Percentiles rank a stretch among this genome's conserved stretches.
Conservation (phyloP, 345 rosid species). For the Heritiera littoralis region DNA sequence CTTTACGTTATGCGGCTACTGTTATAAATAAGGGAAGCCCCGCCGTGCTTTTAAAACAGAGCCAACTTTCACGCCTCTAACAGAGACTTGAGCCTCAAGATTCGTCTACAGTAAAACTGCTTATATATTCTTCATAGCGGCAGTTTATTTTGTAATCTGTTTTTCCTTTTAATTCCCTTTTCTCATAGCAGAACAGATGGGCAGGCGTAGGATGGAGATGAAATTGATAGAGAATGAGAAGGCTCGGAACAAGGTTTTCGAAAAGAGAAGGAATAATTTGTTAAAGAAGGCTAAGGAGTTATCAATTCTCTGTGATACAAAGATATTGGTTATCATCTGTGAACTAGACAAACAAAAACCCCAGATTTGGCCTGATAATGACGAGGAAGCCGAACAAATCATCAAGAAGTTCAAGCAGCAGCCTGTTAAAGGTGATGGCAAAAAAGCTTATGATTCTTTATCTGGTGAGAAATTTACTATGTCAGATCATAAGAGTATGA, state of each 20-base stretch:
- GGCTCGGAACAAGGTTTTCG: not conserved
- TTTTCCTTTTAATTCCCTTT: not conserved
- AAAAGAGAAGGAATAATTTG: not conserved
- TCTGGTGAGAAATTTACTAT: too few relatives aligned
- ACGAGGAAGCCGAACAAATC: too few relatives aligned
- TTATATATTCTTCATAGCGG: not conserved
- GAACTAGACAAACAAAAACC: not conserved
- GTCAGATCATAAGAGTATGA: too few relatives aligned
- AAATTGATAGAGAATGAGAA: not conserved
- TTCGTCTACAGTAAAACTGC: not conserved
- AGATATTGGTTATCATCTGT: not conserved
- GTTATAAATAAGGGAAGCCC: too few relatives aligned
- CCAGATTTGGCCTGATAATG: not conserved
- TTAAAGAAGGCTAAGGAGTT: slow-evolving; percentile 6
- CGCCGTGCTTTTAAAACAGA: too few relatives aligned
- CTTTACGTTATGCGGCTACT: too few relatives aligned
- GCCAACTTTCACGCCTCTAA: too few relatives aligned
- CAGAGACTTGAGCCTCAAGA: not conserved
- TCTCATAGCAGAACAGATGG: not conserved
- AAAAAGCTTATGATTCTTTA: too few relatives aligned
- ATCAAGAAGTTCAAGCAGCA: too few relatives aligned
- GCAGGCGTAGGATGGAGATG: not conserved
- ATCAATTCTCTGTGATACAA: slow-evolving; percentile 2
- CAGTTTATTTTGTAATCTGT: not conserved
- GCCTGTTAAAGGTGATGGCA: too few relatives aligned